A percentile compares a stretch with the other conserved stretches of the same genome.
Conservation (phyloP, 192 early-diverging fungal species). For the Backusella liffmaniae region DNA sequence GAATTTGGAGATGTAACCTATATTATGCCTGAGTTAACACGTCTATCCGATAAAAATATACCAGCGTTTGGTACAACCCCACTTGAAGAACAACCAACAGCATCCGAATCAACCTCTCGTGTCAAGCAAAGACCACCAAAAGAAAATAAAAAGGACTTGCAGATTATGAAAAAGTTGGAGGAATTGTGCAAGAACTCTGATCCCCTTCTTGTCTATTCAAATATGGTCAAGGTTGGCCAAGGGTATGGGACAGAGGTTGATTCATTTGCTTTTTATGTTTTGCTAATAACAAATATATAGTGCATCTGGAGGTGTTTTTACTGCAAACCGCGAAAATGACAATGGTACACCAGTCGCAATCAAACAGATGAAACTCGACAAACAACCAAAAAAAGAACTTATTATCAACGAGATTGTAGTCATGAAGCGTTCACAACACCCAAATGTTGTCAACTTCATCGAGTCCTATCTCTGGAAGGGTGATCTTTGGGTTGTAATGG, state of each 20-base stretch:
- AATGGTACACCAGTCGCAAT: conserved; percentile 75
- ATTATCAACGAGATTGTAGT: conserved; percentile 94
- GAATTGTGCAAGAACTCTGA: conserved; percentile 86
- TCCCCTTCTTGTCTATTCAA: conserved; percentile 64
- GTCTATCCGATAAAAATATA: background rate
- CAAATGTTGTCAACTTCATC: conserved; percentile 88
- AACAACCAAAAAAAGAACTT: conserved; percentile 95
- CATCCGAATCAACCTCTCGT: conserved; percentile 5
- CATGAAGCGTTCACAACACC: conserved; percentile 81
- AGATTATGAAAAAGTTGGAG: conserved; percentile 81
- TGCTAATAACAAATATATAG: conserved; percentile 31
- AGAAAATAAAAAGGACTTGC: conserved; percentile 46
- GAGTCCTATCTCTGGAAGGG: conserved; percentile 79
- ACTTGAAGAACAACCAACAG: background rate
- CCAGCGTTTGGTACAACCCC: background rate
- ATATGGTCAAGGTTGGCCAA: conserved; percentile 46
- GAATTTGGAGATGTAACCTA: background rate
- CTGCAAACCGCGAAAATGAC: conserved; percentile 61
- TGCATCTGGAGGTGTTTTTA: conserved; percentile 93
- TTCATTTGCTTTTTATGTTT: background rate
- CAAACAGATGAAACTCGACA: conserved; percentile 95
- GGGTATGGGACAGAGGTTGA: conserved; percentile 22
- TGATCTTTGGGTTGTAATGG: conserved; percentile 92
- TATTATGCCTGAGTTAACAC: background rate
- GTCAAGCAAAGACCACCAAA: conserved; percentile 27